Base-by-base conservation (phyloP, 1,284 basidiomycete species). In the Malassezia psittaci region DNA sequence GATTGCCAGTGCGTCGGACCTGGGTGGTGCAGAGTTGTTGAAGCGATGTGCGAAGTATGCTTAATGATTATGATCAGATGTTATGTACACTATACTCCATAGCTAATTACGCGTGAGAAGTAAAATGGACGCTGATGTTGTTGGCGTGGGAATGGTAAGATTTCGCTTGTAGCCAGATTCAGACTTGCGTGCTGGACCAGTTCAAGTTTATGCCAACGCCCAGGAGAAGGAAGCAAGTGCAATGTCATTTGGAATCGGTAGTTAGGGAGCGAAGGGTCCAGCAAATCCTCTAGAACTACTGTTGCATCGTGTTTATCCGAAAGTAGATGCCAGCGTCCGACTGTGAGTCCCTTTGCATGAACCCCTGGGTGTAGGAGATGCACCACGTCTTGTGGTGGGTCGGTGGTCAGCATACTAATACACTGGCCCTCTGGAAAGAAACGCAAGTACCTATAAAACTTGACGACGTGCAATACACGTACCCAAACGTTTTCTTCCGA, bases 211-310 rank as follows among this genome's bases (percentile, higher is more conserved):
- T 94, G 91, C 90, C 90, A 94, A 41, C 77, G 77, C 19, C 54
- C 67, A 19, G 57, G 49, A 8, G 85, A 84, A 42, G 87, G 87
- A n/a, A 81, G 80, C 16, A 96, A 78, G 11, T 79, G 76, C 57
- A 96, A 81, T 12, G 80, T 81, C 89, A 96, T 94, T 67, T 83
- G 82, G 75, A 94, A 94, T 7, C 83, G 79, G 74, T 93, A 93
- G 46, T 85, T 82, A 11, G 77, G 76, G 53, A 72, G 60, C 13
- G 62, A 55, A 54, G 58, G 60, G 60, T 67, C 69, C 59, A 63
- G 48, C 51, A 73, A 24, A 50, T 69, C 64, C 37, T 70, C 66
- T 10, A 72, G 48, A 16, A 69, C 61, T 21, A 72, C 62, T 35
- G 67, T 68, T 36, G 33, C 41, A 12, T 24, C 9, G 10, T 32